phyloP scores from a whole-genome alignment of 768 basidiomycete species.

The Crassisporium funariophilum region DNA sequence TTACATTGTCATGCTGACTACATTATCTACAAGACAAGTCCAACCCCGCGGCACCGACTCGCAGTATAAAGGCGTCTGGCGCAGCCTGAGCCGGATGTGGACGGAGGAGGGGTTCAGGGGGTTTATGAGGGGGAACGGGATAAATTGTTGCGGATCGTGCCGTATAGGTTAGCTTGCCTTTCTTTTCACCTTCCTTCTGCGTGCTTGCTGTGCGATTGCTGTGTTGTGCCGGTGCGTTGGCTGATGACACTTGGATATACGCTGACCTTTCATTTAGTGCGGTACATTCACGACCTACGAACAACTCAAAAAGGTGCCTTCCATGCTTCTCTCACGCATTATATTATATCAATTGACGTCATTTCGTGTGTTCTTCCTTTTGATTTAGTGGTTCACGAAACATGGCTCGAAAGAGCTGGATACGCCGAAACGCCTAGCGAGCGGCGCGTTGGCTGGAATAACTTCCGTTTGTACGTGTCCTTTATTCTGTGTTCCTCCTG shows the following conservation, averaged over 20 bases:
- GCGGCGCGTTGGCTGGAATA: constrained; percentile 92
- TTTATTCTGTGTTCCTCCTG: constrained; percentile 6
- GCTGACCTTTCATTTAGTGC: too few relatives aligned
- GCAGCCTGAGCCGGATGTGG: constrained; percentile 88
- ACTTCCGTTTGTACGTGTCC: constrained; percentile 83
- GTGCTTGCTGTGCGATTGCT: too few relatives aligned
- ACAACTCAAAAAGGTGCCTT: constrained; percentile 80
- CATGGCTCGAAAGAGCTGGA: constrained; percentile 77
- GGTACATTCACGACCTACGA: constrained; percentile 91
- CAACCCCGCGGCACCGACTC: constrained; percentile 65
- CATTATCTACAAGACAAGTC: too few relatives aligned
- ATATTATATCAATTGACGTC: constrained; percentile 31
- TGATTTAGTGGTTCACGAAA: constrained; percentile 65
- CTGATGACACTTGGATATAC: constrained; percentile 4
- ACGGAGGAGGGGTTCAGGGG: constrained; percentile 90
- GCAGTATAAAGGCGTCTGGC: constrained; percentile 85
- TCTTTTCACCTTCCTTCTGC: too few relatives aligned
- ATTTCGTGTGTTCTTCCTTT: constrained; percentile 10
- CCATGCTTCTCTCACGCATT: background rate
- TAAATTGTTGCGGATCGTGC: constrained; percentile 94
- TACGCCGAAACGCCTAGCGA: constrained; percentile 82
- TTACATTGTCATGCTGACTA: constrained; percentile 2
- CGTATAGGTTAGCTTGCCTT: constrained; percentile 75
- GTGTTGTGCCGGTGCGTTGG: too few relatives aligned
- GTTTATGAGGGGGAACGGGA: constrained; percentile 90